These are phyloP conservation scores for Colletotrichum liriopes DNA, from an alignment of 2,329 filamentous ascomycete genomes.

Conservation along the genomic window DNA sequence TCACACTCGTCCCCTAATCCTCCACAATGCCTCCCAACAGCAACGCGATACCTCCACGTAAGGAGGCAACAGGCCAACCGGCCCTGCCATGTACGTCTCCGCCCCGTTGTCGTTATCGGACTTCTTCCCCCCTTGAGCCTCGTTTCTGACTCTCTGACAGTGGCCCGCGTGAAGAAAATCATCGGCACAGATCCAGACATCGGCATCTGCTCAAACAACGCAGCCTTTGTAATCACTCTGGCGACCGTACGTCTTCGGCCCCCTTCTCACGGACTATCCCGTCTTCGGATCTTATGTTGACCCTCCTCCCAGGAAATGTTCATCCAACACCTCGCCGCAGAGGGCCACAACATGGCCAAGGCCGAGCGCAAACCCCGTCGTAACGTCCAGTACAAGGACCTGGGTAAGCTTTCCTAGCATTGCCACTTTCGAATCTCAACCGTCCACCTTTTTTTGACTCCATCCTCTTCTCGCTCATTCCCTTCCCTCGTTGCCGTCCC, in stretches of 20 bases:
- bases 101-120: neutral
- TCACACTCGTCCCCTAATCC: neutral
- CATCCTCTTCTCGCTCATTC: neutral
- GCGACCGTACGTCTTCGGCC: constrained; percentile 74
- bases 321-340: constrained; percentile 89
- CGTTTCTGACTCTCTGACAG: constrained; percentile 62
- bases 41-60: constrained; percentile 82
- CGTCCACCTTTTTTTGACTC: neutral
- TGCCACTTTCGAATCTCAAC: neutral
- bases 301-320: constrained; percentile 86
- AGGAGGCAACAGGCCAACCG: constrained; percentile 88
- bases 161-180: constrained; percentile 96
- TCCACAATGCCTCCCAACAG: constrained; percentile 89
- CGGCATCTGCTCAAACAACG: constrained; percentile 89
- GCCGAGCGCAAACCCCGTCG: constrained; percentile 92
- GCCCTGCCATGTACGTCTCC: constrained; percentile 82
- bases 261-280: neutral
- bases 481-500: neutral
- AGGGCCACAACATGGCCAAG: constrained; percentile 90
- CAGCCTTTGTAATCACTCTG: constrained; percentile 92
- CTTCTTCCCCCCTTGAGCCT: constrained; percentile 21
- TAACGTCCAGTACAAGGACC: constrained; percentile 96
- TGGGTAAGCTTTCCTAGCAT: constrained; percentile 70
- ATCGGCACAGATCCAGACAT: constrained; percentile 91
- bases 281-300: neutral